Evolutionary conservation across 257 asterid species (phyloP).

Genomic region (Capsicum chinense): DNA sequence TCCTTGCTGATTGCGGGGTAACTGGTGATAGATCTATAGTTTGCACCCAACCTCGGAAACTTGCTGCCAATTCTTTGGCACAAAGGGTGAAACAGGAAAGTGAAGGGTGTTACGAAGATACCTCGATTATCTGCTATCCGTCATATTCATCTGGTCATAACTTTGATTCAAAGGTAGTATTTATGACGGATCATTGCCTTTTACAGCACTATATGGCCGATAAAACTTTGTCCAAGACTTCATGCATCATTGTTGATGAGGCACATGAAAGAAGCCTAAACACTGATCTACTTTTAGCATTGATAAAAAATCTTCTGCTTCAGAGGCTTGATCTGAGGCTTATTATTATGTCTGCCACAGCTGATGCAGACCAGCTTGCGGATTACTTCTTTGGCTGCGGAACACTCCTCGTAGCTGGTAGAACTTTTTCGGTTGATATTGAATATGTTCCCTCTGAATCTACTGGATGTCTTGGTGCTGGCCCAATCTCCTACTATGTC

Average conservation of each 20-base stretch:
- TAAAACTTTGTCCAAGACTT: slow-evolving; percentile 56
- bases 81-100: slow-evolving; percentile 89
- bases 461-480: slow-evolving; percentile 45
- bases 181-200: slow-evolving; percentile 87
- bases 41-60: slow-evolving; percentile 96
- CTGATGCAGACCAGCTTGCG: slow-evolving; percentile 76
- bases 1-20: slow-evolving; percentile 75
- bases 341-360: slow-evolving; percentile 95
- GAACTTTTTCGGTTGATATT: slow-evolving; percentile 83
- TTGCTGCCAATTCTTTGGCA: slow-evolving; percentile 79
- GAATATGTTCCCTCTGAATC: slow-evolving; percentile 62
- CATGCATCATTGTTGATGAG: slow-evolving; percentile 90
- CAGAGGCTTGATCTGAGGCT: slow-evolving; percentile 76
- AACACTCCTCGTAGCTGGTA: slow-evolving; percentile 69
- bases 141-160: slow-evolving; percentile 65
- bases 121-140: slow-evolving; percentile 51
- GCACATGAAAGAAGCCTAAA: slow-evolving; percentile 97
- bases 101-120: slow-evolving; percentile 61
- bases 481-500: slow-evolving; percentile 65
- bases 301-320: slow-evolving; percentile 69
- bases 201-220: slow-evolving; percentile 83
- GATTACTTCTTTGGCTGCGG: slow-evolving; percentile 75
- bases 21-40: slow-evolving; percentile 57
- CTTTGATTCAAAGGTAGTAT: slow-evolving; percentile 61
- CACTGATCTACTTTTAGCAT: slow-evolving; percentile 88